Base-by-base conservation (phyloP, 495 filamentous ascomycete species). In the Trichoderma parareesei region DNA sequence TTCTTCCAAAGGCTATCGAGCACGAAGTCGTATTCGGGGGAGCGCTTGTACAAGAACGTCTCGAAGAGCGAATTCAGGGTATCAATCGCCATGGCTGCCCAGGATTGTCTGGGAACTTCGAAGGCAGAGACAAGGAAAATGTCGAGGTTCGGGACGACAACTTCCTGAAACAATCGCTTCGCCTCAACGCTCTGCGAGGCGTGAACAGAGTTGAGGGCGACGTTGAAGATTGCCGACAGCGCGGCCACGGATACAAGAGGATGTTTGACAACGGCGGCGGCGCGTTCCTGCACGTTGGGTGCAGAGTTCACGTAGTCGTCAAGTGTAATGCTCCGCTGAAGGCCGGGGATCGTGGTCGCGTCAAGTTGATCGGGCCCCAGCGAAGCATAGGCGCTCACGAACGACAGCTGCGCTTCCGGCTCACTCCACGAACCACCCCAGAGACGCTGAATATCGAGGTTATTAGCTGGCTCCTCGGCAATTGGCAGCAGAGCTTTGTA, bases 351-450 rank as follows among this genome's bases (percentile, higher is more conserved):
- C 55, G 88, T 87, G 20, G 86, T 88, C 4, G 87, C 87, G 75
- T 97, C 92, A 11, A 96, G 79, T 61, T 91, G 84, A 10, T 91
- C 86, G 3, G 87, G 82, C 60, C 78, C 79, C 59, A 89, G 77
- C 2, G 86, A 87, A 0, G 90, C 78, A 71, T 90, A 97, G 8
- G 92, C 90, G 65, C 86, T 87, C 46, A 97, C 79, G 71, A 99
- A 95, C 14, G 90, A 94, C 62, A 98, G 82, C 65, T 97, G 95
- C 0, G 95, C 90, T 57, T 92, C 85, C 20, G 86, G 83, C 63
- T 95, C 82, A 60, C 90, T 84, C 94, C 95, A 98, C 57, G 86
- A 81, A 42, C 92, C 93, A 65, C 92, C 91, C 94, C 93, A 98
- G 35, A 99, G 81, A 44, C 81, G 84, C 73, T 96, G 89, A 57